These are phyloP conservation scores for Sophora flavescens DNA, from an alignment of 306 rosid species.

Conservation along the genomic window DNA sequence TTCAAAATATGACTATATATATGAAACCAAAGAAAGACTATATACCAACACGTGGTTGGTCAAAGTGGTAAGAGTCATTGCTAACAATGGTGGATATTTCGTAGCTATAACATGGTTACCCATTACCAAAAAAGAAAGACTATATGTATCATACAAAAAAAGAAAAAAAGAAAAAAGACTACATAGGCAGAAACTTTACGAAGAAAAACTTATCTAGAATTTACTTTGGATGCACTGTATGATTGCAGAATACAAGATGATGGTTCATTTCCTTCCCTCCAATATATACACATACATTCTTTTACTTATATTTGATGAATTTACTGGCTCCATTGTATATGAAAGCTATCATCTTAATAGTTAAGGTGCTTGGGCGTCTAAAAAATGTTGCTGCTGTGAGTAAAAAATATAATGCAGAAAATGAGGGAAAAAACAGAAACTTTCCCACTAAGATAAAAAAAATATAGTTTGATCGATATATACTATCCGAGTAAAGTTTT, in stretches of 20 bases:
- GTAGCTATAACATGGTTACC: too few relatives aligned
- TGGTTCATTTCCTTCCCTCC: neutral
- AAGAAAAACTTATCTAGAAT: too few relatives aligned
- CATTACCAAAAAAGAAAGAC: too few relatives aligned
- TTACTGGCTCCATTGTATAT: neutral
- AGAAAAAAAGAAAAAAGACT: too few relatives aligned
- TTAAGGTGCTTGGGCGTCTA: neutral
- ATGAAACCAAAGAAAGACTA: too few relatives aligned
- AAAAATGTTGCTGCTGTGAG: neutral
- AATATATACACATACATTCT: neutral
- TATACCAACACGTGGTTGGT: too few relatives aligned
- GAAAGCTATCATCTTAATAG: neutral
- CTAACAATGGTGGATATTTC: too few relatives aligned
- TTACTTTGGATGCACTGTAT: neutral
- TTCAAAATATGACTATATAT: neutral
- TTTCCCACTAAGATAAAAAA: too few relatives aligned
- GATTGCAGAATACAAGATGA: neutral
- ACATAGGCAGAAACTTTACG: neutral
- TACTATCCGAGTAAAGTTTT: too few relatives aligned
- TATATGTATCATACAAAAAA: too few relatives aligned
- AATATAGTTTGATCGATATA: too few relatives aligned
- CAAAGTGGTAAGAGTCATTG: too few relatives aligned
- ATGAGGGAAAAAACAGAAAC: neutral
- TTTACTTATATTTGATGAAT: conserved; percentile 2
- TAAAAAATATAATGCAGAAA: neutral